Conservation (phyloP, 192 early-diverging fungal species). For the Spinellus fusiger region DNA sequence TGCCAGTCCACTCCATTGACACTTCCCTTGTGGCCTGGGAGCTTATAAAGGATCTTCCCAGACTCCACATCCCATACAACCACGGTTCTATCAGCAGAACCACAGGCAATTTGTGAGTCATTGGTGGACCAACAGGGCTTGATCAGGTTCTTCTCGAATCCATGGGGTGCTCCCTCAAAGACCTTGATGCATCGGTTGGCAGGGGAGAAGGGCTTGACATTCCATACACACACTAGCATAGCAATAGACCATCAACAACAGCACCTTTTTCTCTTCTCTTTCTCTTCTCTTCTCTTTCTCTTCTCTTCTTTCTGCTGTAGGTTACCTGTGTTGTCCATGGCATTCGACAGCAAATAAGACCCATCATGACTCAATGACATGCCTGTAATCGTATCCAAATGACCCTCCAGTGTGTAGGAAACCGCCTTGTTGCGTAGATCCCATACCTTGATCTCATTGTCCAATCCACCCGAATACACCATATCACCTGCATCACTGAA, state of each 20-base stretch:
- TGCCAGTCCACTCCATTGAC: constrained; percentile 94
- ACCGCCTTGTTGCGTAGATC: constrained; percentile 74
- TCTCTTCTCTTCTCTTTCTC: neutral
- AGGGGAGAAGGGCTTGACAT: constrained; percentile 82
- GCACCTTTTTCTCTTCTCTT: neutral
- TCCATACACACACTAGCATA: constrained; percentile 77
- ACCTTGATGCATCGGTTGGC: constrained; percentile 69
- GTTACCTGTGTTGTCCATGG: constrained; percentile 88
- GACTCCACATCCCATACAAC: constrained; percentile 84
- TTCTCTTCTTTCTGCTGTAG: neutral
- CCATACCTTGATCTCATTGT: constrained; percentile 87
- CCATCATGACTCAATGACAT: constrained; percentile 82
- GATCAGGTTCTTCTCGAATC: constrained; percentile 91
- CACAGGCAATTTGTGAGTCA: constrained; percentile 77
- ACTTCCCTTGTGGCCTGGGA: constrained; percentile 92
- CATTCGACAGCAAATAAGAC: constrained; percentile 72
- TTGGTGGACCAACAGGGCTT: constrained; percentile 86
- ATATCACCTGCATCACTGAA: constrained; percentile 72
- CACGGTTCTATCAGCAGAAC: constrained; percentile 82
- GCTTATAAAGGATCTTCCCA: constrained; percentile 82
- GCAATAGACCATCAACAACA: neutral
- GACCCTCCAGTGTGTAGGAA: constrained; percentile 67
- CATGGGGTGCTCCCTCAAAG: constrained; percentile 89
- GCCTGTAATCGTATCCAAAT: constrained; percentile 87
- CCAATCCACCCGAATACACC: constrained; percentile 83